Base-by-base conservation (phyloP, 495 filamentous ascomycete genomes). In the Tuber magnatum region DNA sequence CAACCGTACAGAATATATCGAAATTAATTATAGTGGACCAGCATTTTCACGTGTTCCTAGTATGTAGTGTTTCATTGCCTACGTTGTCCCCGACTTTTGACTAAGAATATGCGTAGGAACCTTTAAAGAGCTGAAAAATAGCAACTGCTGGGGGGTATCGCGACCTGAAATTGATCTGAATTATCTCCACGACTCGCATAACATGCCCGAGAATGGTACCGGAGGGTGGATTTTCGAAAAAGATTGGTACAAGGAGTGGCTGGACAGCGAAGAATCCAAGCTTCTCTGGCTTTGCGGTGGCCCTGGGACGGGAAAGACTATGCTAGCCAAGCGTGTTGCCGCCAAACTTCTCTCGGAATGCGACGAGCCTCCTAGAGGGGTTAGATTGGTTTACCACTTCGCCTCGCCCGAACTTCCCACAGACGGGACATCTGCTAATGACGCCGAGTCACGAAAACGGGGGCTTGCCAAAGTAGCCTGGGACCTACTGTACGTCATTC, bases 281-380 rank as follows among this genome's bases (percentile, higher is more conserved):
- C 10, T 43, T 43, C 42, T 43, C 10, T 43, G 42, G 42, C 42
- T 43, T 43, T 43, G 42, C 12, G 42, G 42, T 43, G 42, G 42
- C 42, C 42, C 42, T 14, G 42, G 42, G 14, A 43, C 42, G 2
- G 42, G 42, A 43, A 43, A 43, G 42, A 43, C 42, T 10, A 16
- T 43, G 42, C 14, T 43, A 14, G 42, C 42, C 42, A 14, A 43
- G 22, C 7, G 5, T 48, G 46, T 48, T 8, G 46, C 46, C 0
- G 46, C 22, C 5, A 1, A 9, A 8, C 7, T 48, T 48, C 22
- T 48, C 20, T 1, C 8, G 24, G 20, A 20, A 12, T 8, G 86
- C 77, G 61, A 38, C 70, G 65, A 68, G 28, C 20, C 80, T 75
- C 43, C 71, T 71, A 8, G 1, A 14, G 1, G 77, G 75, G n/a